Percentiles rank a stretch among this genome's conserved stretches.
These are phyloP conservation scores for Croton setiger DNA, from an alignment of 441 rosid genomes.

Conservation along the genomic window DNA sequence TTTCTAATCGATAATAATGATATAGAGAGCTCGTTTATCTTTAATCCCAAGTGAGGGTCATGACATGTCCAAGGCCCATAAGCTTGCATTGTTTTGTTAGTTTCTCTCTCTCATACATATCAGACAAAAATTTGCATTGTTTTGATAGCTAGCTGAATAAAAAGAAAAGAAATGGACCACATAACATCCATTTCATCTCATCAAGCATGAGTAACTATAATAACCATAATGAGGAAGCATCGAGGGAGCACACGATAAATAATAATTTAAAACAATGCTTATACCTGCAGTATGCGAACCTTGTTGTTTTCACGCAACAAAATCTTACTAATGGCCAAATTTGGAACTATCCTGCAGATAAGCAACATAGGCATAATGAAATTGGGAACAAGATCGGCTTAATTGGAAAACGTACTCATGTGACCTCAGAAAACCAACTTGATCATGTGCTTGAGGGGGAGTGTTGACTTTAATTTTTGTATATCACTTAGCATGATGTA, in stretches of 20 bases:
- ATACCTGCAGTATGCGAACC: conserved; percentile 94
- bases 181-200: not conserved
- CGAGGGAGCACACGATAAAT: not conserved
- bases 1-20: not conserved
- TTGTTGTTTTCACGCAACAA: conserved; percentile 85
- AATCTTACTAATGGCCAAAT: conserved; percentile 90
- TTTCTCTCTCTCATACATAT: not conserved
- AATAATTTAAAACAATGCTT: conserved; percentile 14
- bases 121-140: not conserved
- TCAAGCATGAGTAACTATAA: not conserved
- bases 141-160: not conserved
- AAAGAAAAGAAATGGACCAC: conserved; percentile 5
- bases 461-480: too few relatives aligned
- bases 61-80: not conserved
- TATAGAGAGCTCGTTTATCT: too few relatives aligned
- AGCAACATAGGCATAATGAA: conserved; percentile 11
- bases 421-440: not conserved
- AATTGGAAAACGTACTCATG: not conserved
- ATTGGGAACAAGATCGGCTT: not conserved
- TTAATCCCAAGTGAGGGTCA: not conserved
- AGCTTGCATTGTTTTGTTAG: not conserved
- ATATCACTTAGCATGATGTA: too few relatives aligned
- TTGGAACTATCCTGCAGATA: conserved; percentile 83
- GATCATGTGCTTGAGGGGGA: too few relatives aligned
- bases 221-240: not conserved